These are phyloP conservation scores for Lactarius deliciosus DNA, from an alignment of 768 basidiomycete genomes.

Conservation along the genomic window DNA sequence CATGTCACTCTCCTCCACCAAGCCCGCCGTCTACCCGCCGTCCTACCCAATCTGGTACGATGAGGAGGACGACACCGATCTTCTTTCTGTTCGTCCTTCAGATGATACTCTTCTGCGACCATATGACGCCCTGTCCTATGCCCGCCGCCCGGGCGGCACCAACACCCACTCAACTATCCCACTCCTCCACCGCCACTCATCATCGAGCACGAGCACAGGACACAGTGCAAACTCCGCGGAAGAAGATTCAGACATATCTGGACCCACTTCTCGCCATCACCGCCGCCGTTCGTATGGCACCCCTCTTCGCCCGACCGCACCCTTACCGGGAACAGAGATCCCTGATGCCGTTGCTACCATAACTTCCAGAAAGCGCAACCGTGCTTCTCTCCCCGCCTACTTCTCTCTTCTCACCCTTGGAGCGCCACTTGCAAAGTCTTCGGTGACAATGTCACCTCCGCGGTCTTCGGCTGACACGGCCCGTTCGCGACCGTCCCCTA, in stretches of 20 bases:
- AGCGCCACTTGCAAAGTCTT: constrained; percentile 23
- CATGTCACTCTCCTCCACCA: constrained; percentile 24
- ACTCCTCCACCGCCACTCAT: constrained; percentile 28
- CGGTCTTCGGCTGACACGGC: constrained; percentile 26
- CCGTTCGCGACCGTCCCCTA: constrained; percentile 23
- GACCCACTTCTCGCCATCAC: constrained; percentile 16
- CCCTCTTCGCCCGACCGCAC: constrained; percentile 12
- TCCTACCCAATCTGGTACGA: constrained; percentile 27
- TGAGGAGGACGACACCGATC: constrained; percentile 25
- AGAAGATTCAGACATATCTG: constrained; percentile 20
- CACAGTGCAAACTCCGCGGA: constrained; percentile 22
- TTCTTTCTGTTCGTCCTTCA: constrained; percentile 9
- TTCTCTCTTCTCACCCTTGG: constrained; percentile 31
- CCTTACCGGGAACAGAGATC: background rate
- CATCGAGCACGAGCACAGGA: constrained; percentile 17
- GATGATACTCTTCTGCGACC: constrained; percentile 12
- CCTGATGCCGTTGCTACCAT: constrained; percentile 18
- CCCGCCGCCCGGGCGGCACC: constrained; percentile 31
- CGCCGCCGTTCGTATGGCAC: constrained; percentile 22
- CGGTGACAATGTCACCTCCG: constrained; percentile 25
- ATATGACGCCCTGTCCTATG: constrained; percentile 26
- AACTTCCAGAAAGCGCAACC: constrained; percentile 23
- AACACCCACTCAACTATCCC: constrained; percentile 32
- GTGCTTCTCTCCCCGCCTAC: constrained; percentile 32
- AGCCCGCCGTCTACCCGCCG: constrained; percentile 17